Conservation (phyloP, 1,284 basidiomycete genomes). For the Puccinia novopanici region DNA sequence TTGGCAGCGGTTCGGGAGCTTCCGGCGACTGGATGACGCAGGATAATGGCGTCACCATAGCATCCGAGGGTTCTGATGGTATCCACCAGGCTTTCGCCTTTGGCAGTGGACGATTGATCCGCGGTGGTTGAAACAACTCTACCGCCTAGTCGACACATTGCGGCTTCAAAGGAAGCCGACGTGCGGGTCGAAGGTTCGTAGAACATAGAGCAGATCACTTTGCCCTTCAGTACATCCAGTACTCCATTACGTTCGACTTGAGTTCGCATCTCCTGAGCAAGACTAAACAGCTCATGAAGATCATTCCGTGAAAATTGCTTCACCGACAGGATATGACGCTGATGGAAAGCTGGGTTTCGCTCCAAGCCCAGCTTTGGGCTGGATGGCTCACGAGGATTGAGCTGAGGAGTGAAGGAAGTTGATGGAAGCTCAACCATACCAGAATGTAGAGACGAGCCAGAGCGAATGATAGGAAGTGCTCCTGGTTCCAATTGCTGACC, state of each 20-base stretch:
- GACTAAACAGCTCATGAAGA: slow-evolving; percentile 87
- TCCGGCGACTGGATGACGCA: slow-evolving; percentile 91
- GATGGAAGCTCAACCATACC: slow-evolving; percentile 49
- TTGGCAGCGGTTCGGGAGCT: slow-evolving; percentile 88
- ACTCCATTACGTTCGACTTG: slow-evolving; percentile 89
- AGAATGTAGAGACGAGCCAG: slow-evolving; percentile 36
- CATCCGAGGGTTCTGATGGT: slow-evolving; percentile 93
- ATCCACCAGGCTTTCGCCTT: slow-evolving; percentile 91
- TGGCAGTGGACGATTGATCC: slow-evolving; percentile 82
- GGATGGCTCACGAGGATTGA: slow-evolving; percentile 58
- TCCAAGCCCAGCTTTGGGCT: slow-evolving; percentile 46
- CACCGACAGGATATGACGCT: slow-evolving; percentile 89
- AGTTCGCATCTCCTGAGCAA: slow-evolving; percentile 94
- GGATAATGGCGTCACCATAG: slow-evolving; percentile 91
- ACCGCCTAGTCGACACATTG: slow-evolving; percentile 97
- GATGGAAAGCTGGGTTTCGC: slow-evolving; percentile 67
- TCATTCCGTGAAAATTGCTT: slow-evolving; percentile 90
- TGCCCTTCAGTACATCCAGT: slow-evolving; percentile 86
- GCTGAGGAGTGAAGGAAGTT: slow-evolving; percentile 7
- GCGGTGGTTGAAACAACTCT: slow-evolving; percentile 83
- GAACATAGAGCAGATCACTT: slow-evolving; percentile 91
- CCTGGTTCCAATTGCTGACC: slow-evolving; percentile 11
- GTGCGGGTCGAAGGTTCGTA: slow-evolving; percentile 98
- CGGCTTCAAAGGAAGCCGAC: slow-evolving; percentile 94
- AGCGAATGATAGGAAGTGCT: slow-evolving; percentile 5